These are phyloP conservation scores for Elsinoe ampelina DNA, from an alignment of 2,329 filamentous ascomycete genomes.

Conservation along the genomic window DNA sequence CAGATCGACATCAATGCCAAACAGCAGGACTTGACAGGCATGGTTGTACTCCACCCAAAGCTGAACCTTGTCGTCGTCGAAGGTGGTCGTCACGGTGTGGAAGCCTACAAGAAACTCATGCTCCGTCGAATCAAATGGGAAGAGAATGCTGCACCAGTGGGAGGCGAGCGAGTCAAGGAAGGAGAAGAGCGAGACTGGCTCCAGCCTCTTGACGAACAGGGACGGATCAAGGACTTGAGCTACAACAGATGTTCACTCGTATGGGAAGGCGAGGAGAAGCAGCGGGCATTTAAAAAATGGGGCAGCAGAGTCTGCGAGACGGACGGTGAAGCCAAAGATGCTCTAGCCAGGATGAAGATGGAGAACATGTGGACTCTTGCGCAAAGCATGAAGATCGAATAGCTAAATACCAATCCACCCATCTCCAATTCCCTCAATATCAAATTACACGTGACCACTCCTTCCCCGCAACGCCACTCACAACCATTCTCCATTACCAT, in stretches of 20 bases:
- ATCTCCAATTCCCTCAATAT: no score
- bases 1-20: conserved; percentile 90
- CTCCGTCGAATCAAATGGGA: conserved; percentile 90
- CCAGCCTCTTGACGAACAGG: conserved; percentile 66
- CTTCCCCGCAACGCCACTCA: background rate
- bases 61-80: conserved; percentile 88
- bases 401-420: background rate
- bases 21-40: conserved; percentile 73
- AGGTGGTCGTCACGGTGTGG: conserved; percentile 73
- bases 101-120: conserved; percentile 86
- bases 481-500: background rate
- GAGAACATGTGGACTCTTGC: conserved; percentile 92
- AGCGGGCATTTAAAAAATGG: conserved; percentile 77
- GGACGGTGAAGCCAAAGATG: conserved; percentile 77
- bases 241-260: conserved; percentile 73
- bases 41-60: conserved; percentile 84
- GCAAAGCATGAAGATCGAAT: conserved; percentile 48
- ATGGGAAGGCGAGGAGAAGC: conserved; percentile 84
- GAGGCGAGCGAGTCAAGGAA: conserved; percentile 44
- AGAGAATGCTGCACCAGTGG: conserved; percentile 65
- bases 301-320: conserved; percentile 84
- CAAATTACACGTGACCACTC: background rate
- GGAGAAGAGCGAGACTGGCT: conserved; percentile 63
- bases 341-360: conserved; percentile 71
- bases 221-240: conserved; percentile 70